Percentiles rank a stretch among this genome's conserved stretches.
phyloP scores from a whole-genome alignment of 371 early-diverging fungal species.

The Funneliformis caledonium region DNA sequence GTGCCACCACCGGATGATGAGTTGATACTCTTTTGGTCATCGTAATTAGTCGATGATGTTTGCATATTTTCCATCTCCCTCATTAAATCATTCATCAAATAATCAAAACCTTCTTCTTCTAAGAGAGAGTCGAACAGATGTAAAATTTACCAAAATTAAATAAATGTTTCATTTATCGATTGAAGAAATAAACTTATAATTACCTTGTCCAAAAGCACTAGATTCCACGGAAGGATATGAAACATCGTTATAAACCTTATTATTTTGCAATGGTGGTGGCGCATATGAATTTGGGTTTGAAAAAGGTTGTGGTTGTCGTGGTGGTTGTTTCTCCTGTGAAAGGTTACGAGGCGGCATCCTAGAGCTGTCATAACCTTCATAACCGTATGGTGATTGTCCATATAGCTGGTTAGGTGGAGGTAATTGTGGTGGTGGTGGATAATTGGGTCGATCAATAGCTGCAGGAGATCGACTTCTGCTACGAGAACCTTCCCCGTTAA shows the following conservation, averaged over 20 bases:
- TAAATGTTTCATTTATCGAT: neutral
- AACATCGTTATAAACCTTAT: neutral
- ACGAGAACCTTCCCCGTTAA: neutral
- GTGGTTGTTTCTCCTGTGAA: neutral
- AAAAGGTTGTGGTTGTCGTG: neutral
- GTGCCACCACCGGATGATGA: neutral
- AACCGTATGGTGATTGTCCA: neutral
- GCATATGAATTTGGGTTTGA: neutral
- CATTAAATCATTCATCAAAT: slow-evolving; percentile 34
- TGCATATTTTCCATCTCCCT: slow-evolving; percentile 36
- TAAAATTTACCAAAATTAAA: neutral
- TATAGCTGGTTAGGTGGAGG: slow-evolving; percentile 14
- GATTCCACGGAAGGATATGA: slow-evolving; percentile 10
- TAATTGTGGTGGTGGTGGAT: neutral
- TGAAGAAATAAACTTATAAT: neutral
- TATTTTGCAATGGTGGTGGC: slow-evolving; percentile 12
- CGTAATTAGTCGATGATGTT: neutral
- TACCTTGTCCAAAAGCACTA: neutral
- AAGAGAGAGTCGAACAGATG: neutral
- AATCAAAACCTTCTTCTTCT: slow-evolving; percentile 7
- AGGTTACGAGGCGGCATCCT: neutral
- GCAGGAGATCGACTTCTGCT: slow-evolving; percentile 28
- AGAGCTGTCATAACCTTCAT: neutral
- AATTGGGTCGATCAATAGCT: neutral
- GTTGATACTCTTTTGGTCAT: neutral